Base-by-base conservation (phyloP, 805 yeast genomes). In the Yamadazyma olivae region DNA sequence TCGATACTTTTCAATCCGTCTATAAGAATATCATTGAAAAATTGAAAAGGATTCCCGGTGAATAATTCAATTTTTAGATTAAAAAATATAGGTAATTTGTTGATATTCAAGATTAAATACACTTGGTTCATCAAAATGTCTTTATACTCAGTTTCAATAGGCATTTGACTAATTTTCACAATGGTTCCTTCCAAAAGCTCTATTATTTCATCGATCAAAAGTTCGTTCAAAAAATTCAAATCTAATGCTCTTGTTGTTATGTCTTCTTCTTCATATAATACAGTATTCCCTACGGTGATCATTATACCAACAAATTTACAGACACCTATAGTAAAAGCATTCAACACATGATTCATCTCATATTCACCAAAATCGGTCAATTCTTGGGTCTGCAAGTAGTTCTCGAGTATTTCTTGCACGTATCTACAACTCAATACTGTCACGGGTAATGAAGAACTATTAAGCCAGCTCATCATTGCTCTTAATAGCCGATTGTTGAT, bases 371-470 rank as follows among this genome's bases (percentile, higher is more conserved):
- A 73, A 12, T 17, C 13, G 8, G 32, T 35, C 27, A 18, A 18
- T 19, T 38, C 32, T 26, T 38, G 23, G n/a, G 48, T 40, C 13
- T 46, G 47, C 2, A 59, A 56, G 38, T 70, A 74, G 28, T 63
- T 59, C 10, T 56, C 54, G 13, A 83, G 54, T n/a, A 81, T 46
- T 15, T 71, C 64, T 46, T 83, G 88, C 16, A 88, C 80, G 49
- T 81, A 82, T 15, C 85, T 63, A 50, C 90, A 83, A 44, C 95
- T 78, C 30, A 88, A 62, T 1, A 91, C 74, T 0, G 91, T 85
- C 16, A 81, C 84, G n/a, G 88, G 75, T 30, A 88, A 61, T 6
- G 90, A 75, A 40, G 82, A 74, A 39, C 87, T 87, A 37, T 76
- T 70, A 27, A 87, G 65, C 98, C 98, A 91, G 6, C 79, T 66